A percentile compares a stretch with the other conserved stretches of the same genome.
Conservation (phyloP, 192 early-diverging fungal species). For the Coemansia sp. region DNA sequence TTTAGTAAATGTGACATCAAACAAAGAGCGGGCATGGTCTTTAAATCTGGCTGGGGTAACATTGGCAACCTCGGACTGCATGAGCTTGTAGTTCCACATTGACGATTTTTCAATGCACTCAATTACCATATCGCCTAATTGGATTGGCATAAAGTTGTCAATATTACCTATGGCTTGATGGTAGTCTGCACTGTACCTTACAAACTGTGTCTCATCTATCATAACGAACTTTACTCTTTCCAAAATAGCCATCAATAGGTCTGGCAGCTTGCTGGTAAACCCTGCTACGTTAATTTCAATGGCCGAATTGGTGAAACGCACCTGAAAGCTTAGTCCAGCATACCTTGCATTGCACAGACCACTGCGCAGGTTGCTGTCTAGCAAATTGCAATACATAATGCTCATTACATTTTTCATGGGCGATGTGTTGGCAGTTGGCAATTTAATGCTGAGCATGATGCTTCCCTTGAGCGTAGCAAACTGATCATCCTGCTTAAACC, state of each 20-base stretch:
- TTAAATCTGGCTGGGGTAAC: conserved; percentile 1
- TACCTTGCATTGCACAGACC: conserved; percentile 60
- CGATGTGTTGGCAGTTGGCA: conserved; percentile 85
- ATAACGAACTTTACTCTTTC: neutral
- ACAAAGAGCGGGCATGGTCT: conserved; percentile 4
- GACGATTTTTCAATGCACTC: neutral
- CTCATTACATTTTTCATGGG: conserved; percentile 74
- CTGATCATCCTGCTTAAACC: conserved; percentile 92
- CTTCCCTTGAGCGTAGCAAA: conserved; percentile 84
- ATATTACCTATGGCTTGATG: neutral
- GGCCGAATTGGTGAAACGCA: conserved; percentile 61
- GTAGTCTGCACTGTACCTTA: neutral
- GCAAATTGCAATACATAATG: conserved; percentile 87
- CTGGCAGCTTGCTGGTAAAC: neutral
- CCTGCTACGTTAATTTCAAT: conserved; percentile 13
- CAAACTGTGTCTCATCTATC: neutral
- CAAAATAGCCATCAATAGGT: neutral
- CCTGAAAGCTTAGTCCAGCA: neutral
- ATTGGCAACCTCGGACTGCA: neutral
- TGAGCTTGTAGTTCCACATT: neutral
- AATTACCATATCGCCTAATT: neutral
- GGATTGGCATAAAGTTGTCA: neutral
- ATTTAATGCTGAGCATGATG: conserved; percentile 63
- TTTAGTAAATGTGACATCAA: conserved; percentile 23
- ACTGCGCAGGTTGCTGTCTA: conserved; percentile 84